Conservation (phyloP, 495 filamentous ascomycete species). For the Aspergillus avenaceus region DNA sequence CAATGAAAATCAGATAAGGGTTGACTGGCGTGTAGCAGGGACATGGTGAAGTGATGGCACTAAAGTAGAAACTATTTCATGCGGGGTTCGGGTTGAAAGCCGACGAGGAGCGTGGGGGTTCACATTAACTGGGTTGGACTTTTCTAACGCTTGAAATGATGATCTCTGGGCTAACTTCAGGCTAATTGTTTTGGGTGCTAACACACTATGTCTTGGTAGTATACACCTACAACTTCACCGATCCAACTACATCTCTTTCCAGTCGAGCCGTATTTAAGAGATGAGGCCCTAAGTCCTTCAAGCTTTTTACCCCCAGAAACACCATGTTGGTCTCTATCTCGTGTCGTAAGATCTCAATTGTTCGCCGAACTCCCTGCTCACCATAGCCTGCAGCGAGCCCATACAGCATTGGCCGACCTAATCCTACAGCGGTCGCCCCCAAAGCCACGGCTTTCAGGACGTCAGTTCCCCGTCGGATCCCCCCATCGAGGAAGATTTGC, state of each 20-base stretch:
- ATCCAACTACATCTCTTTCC: conserved; percentile 32
- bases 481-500: conserved; percentile 81
- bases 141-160: too few relatives aligned
- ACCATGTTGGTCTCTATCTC: conserved; percentile 41
- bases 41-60: not conserved
- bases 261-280: conserved; percentile 34
- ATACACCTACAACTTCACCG: conserved; percentile 36
- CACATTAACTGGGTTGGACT: too few relatives aligned
- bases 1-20: too few relatives aligned
- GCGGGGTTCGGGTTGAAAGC: conserved; percentile 9
- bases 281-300: conserved; percentile 25
- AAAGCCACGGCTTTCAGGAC: conserved; percentile 85
- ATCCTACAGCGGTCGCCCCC: conserved; percentile 79
- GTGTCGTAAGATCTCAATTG: conserved; percentile 30
- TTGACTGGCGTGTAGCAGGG: not conserved
- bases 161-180: too few relatives aligned
- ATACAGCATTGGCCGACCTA: conserved; percentile 81
- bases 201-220: not conserved
- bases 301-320: conserved; percentile 25
- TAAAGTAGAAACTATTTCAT: conserved; percentile 1
- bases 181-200: not conserved
- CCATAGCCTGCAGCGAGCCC: conserved; percentile 64
- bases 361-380: conserved; percentile 27
- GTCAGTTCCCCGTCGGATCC: conserved; percentile 77
- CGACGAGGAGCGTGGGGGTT: conserved; percentile 4